A percentile compares a stretch with the other conserved stretches of the same genome.
Evolutionary conservation across 2,329 filamentous ascomycete genomes (phyloP).

Genomic region (Neopestalotiopsis rosae): DNA sequence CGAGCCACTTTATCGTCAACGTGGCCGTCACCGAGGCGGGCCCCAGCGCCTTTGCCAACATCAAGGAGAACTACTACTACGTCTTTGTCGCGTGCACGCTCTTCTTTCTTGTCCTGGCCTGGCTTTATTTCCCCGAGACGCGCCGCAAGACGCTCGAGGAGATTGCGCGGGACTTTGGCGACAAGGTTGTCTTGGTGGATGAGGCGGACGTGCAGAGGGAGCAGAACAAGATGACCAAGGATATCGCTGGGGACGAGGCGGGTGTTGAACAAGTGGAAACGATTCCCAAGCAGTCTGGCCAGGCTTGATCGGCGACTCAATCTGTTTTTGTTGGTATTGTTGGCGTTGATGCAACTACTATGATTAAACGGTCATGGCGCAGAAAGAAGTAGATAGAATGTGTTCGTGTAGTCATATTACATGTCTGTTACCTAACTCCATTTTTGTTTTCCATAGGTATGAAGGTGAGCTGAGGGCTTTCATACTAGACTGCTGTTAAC

Average conservation of each 20-base stretch:
- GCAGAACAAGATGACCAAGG: slow-evolving; percentile 16
- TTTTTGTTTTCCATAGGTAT: background rate
- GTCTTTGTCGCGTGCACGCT: slow-evolving; percentile 59
- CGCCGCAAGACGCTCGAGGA: slow-evolving; percentile 36
- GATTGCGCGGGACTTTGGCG: slow-evolving; percentile 31
- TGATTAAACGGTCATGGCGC: no score
- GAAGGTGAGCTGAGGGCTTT: background rate
- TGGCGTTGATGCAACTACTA: no score
- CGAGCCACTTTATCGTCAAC: slow-evolving; percentile 60
- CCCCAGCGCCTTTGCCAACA: slow-evolving; percentile 60
- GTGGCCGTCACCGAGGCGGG: slow-evolving; percentile 60
- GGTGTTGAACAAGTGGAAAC: slow-evolving; percentile 9
- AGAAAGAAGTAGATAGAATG: no score
- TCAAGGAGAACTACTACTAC: slow-evolving; percentile 65
- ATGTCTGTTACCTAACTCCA: no score
- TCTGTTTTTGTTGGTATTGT: no score
- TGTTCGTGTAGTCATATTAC: no score
- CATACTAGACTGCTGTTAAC: background rate
- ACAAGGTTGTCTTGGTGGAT: slow-evolving; percentile 29
- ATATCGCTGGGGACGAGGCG: slow-evolving; percentile 22
- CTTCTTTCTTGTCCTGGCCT: slow-evolving; percentile 57
- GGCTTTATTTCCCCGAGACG: slow-evolving; percentile 56
- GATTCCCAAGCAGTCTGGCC: background rate
- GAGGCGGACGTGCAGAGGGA: slow-evolving; percentile 21
- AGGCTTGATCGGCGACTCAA: no score